phyloP scores from a whole-genome alignment of 1,284 basidiomycete species.

The Abortiporus biennis region DNA sequence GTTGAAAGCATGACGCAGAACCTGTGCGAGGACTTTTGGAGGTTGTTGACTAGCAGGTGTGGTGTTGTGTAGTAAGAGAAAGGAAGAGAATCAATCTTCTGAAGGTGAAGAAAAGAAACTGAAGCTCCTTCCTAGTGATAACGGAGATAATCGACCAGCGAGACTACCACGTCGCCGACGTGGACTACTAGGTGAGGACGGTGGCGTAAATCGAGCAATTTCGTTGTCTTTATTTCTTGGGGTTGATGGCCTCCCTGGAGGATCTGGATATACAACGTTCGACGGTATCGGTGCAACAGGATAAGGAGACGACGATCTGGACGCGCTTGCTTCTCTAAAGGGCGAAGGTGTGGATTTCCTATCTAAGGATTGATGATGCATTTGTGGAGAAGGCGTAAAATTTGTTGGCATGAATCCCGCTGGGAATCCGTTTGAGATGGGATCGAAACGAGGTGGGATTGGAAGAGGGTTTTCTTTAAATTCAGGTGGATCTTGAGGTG shows the following conservation, averaged over 20 bases:
- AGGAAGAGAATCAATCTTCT: too few species aligned
- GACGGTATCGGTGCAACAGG: slow-evolving; percentile 9
- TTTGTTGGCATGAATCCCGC: background rate
- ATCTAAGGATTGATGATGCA: background rate
- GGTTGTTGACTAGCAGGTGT: too few species aligned
- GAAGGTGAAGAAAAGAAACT: background rate
- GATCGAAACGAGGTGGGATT: slow-evolving; percentile 6
- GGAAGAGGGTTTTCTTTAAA: background rate
- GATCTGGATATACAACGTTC: slow-evolving; percentile 12
- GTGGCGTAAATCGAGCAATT: background rate
- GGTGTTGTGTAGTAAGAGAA: too few species aligned
- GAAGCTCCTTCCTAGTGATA: slow-evolving; percentile 3
- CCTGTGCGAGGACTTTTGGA: too few species aligned
- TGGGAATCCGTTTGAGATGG: background rate
- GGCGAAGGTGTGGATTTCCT: background rate
- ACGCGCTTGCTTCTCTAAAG: background rate
- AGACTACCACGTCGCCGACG: background rate
- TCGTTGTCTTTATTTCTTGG: background rate
- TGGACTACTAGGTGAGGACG: background rate
- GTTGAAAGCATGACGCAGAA: too few species aligned
- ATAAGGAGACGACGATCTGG: slow-evolving; percentile 5
- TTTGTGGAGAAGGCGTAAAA: background rate
- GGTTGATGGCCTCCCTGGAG: slow-evolving; percentile 7
- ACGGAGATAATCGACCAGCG: slow-evolving; percentile 4
- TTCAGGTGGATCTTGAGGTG: background rate